Evolutionary conservation across 495 filamentous ascomycete species (phyloP).

Genomic region (Geopyxis carbonaria): DNA sequence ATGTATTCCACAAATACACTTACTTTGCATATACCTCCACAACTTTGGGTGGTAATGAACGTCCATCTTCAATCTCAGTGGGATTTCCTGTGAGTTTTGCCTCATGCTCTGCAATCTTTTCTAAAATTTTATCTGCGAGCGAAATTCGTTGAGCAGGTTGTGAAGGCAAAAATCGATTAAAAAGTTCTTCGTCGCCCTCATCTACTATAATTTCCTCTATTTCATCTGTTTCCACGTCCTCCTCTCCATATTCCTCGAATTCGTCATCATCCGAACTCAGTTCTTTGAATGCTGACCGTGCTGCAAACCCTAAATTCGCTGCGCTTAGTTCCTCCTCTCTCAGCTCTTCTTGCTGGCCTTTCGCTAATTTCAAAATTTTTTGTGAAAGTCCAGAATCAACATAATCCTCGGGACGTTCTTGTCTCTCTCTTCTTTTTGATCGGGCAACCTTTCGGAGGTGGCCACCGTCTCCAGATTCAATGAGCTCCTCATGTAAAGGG

Average conservation of each 20-base stretch:
- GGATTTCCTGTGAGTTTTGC: constrained; percentile 37
- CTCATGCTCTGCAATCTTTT: constrained; percentile 88
- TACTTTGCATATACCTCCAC: constrained; percentile 88
- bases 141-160: constrained; percentile 47
- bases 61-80: constrained; percentile 50
- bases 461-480: constrained; percentile 27
- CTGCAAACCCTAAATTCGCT: constrained; percentile 35
- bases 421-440: constrained; percentile 15
- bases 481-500: constrained; percentile 23
- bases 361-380: constrained; percentile 70
- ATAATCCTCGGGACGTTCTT: constrained; percentile 16
- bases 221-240: constrained; percentile 51
- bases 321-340: constrained; percentile 31
- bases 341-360: constrained; percentile 47
- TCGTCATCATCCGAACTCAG: constrained; percentile 39
- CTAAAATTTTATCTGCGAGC: constrained; percentile 76
- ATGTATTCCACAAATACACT: constrained; percentile 14
- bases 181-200: constrained; percentile 74
- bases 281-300: constrained; percentile 39
- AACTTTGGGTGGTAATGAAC: constrained; percentile 74
- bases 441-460: constrained; percentile 22
- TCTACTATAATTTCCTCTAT: constrained; percentile 71
- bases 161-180: constrained; percentile 70
- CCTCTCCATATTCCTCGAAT: constrained; percentile 35
- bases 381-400: constrained; percentile 72